Base-by-base conservation (phyloP, 768 basidiomycete species). In the Phanerochaete carnosa region DNA sequence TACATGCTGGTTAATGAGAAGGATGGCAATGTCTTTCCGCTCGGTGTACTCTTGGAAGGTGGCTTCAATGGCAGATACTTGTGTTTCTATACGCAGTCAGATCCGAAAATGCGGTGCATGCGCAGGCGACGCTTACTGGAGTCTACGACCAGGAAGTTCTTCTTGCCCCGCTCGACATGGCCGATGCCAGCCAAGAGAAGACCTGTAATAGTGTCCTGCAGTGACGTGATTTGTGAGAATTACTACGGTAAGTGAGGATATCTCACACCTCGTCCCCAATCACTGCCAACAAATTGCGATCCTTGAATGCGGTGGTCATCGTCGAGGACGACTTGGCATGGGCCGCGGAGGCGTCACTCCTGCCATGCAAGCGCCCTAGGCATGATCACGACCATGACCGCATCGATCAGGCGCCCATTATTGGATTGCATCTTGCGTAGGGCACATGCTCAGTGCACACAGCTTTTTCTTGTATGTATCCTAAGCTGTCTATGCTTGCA, bases 1-100 rank as follows among this genome's bases (percentile, higher is more conserved):
- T 64, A 95, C 96, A 81, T 99, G 95, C 74, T 99, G 97, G 80
- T 98, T 99, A 70, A 99, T 98, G 67, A 99, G 80, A 15, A 99
- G 77, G 65, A 99, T 98, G 46, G 95, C 97, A 56, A 98, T 88
- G 70, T 99, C 97, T 70, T 89, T 90, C 61, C 97, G 86, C 72
- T 94, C 87, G 1, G 95, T 98, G 75, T 91, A 98, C 62, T 97
- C 95, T 69, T 94, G 87, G 74, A 99, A 99, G 7, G 92, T 84
- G 26, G 87, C 82, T 74, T 99, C 97, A 65, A 99, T 95, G 4
- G 86, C 84, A 3, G 92, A 88, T 47, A 92, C 83, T 71, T 93
- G 90, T 2, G 97, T 99, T 75, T 96, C 96, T 98, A 64, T 8
- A 19, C n/a, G 46, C 13, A 4, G 43, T 26, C 19, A 28, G 26